Base-by-base conservation (phyloP, 2,329 filamentous ascomycete species). In the Bisporella sp. region DNA sequence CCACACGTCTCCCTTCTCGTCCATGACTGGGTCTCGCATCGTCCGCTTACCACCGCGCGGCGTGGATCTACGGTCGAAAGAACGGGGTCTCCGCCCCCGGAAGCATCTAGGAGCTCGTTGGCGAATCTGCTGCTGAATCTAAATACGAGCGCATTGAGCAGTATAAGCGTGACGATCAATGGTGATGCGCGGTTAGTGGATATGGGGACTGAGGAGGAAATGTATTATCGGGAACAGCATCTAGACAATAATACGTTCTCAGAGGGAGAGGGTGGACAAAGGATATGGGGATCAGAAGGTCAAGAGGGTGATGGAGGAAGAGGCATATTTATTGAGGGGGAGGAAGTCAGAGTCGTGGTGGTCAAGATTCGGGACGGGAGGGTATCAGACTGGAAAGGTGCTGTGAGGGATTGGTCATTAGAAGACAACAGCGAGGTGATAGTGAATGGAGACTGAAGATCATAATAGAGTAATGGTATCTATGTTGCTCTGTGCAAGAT, bases 21-120 rank as follows among this genome's bases (percentile, higher is more conserved):
- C 5, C 93, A 99, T 71, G 93, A 97, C 71, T 99, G 91, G 93
- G 87, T 96, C 52, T 95, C 89, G 1, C 89, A 95, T 68, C 84
- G 93, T 2, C 91, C 92, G 1, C 88, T 89, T 0, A 90, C 87
- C 6, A 81, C 86, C 47, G 72, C 75, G 49, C 74, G 77, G 42
- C 72, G 78, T 4, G 54, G 53, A 28, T 58, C 89, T 0, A 88
- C 85, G 4, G 79, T 84, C 43, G 71, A 75, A 47, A 52, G 53
- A n/a, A 57, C 81, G 74, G 5, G 77, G 73, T 60, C 72, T 66
- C 52, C 76, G 73, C 54, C 78, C 73, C 46, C 83, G 81, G 54
- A 86, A 82, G 39, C 84, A 81, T 30, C 78, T 73, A 78, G 83
- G 11, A 90, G 87, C 37, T 87, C 84, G 54, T 78, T 97, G 12